phyloP scores from a whole-genome alignment of 305 asterid species.

The Rubia tinctorum region DNA sequence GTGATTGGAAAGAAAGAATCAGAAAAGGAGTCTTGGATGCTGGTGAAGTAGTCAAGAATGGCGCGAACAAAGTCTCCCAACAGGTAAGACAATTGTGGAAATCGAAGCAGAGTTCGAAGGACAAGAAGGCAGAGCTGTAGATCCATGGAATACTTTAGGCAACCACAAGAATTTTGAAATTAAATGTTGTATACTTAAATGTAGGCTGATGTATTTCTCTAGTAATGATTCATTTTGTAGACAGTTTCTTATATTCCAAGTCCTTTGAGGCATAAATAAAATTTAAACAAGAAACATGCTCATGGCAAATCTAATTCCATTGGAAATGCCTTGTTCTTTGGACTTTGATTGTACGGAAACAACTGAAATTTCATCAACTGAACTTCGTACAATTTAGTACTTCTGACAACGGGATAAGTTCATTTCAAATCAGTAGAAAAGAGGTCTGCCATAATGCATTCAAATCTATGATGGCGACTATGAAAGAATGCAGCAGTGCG shows the following conservation, averaged over 20 bases:
- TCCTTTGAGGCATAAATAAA: background rate
- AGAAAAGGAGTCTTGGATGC: constrained; percentile 46
- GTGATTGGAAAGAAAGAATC: constrained; percentile 62
- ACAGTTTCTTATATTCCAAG: background rate
- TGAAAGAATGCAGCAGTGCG: too few relatives aligned
- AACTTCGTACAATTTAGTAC: background rate
- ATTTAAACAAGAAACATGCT: background rate
- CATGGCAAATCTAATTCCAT: background rate
- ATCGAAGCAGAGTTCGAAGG: constrained; percentile 41
- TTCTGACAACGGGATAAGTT: too few relatives aligned
- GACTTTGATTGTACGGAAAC: background rate
- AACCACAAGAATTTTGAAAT: background rate
- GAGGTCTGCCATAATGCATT: too few relatives aligned
- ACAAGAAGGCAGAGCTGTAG: constrained; percentile 64
- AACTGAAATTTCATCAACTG: background rate
- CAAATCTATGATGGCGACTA: too few relatives aligned
- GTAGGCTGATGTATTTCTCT: background rate
- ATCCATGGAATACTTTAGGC: constrained; percentile 5
- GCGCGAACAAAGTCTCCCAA: constrained; percentile 47
- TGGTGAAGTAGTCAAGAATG: constrained; percentile 53
- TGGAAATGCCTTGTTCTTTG: background rate
- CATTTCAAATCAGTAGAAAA: too few relatives aligned
- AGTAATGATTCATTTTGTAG: background rate
- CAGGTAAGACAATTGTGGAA: constrained; percentile 68
- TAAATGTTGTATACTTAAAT: background rate